phyloP scores from a whole-genome alignment of 1,284 basidiomycete genomes.

The Apiotrichum akiyoshidainum region DNA sequence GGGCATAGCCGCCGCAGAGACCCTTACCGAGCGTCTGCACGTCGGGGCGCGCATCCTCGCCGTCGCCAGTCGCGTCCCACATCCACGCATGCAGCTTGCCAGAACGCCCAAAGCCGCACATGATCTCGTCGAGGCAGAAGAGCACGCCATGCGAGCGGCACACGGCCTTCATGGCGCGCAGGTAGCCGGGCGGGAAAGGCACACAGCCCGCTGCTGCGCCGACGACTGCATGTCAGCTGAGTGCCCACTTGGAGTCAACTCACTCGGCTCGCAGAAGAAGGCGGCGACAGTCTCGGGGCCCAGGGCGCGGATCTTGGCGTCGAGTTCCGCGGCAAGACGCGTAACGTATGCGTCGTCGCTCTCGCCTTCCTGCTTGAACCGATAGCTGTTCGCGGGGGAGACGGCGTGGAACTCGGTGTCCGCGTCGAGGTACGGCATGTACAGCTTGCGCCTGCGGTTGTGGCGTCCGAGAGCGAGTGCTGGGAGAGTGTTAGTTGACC shows the following conservation, averaged over 20 bases:
- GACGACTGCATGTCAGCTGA: constrained; percentile 49
- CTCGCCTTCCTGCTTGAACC: constrained; percentile 67
- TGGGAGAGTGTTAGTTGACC: constrained; percentile 2
- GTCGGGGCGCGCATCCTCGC: constrained; percentile 58
- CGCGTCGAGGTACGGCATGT: constrained; percentile 23
- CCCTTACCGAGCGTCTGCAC: constrained; percentile 82
- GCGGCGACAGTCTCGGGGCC: constrained; percentile 67
- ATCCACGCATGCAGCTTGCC: constrained; percentile 77
- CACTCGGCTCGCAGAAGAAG: constrained; percentile 54
- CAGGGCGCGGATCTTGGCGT: constrained; percentile 73
- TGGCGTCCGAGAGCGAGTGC: constrained; percentile 19
- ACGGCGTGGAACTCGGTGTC: constrained; percentile 24
- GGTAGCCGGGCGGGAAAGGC: constrained; percentile 40
- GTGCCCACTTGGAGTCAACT: constrained; percentile 35
- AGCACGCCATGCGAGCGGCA: constrained; percentile 79
- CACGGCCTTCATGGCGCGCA: constrained; percentile 71
- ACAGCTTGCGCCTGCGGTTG: constrained; percentile 47
- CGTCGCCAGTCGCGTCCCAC: constrained; percentile 55
- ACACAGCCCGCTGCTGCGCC: constrained; percentile 70
- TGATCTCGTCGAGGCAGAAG: constrained; percentile 81
- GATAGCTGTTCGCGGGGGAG: constrained; percentile 71
- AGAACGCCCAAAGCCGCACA: constrained; percentile 81
- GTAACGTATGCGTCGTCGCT: constrained; percentile 72
- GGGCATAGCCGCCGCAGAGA: constrained; percentile 76
- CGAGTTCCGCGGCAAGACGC: constrained; percentile 69